Evolutionary conservation across 495 filamentous ascomycete species (phyloP).

Genomic region (Lepraria neglecta): DNA sequence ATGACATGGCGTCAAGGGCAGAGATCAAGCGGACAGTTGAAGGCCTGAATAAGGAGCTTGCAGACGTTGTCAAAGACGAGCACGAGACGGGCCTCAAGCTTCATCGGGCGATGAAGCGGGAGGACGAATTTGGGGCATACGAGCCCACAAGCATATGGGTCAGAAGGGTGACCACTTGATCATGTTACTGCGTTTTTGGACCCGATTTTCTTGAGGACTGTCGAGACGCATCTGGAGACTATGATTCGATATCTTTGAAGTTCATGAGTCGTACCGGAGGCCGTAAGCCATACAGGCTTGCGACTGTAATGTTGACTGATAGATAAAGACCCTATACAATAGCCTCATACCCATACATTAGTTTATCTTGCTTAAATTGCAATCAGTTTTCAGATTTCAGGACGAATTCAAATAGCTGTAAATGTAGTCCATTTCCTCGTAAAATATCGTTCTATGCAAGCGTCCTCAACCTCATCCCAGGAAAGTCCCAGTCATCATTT

Average conservation of each 20-base stretch:
- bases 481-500: no score
- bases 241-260: background rate
- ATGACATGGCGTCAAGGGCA: slow-evolving; percentile 53
- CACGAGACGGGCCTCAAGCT: slow-evolving; percentile 82
- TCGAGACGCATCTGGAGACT: background rate
- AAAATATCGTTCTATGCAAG: background rate
- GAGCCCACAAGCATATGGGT: slow-evolving; percentile 78
- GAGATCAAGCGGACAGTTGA: slow-evolving; percentile 68
- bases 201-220: background rate
- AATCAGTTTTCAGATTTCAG: background rate
- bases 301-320: background rate
- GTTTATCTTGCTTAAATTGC: background rate
- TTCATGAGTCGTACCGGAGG: background rate
- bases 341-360: slow-evolving; percentile 7
- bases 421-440: background rate
- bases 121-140: slow-evolving; percentile 55
- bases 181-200: background rate
- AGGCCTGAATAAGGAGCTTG: slow-evolving; percentile 63
- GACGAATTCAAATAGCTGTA: background rate
- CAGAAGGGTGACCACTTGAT: slow-evolving; percentile 51
- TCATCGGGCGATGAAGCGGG: slow-evolving; percentile 70
- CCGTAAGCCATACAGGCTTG: slow-evolving; percentile 4
- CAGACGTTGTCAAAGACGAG: slow-evolving; percentile 71
- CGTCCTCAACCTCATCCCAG: background rate
- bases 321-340: slow-evolving; percentile 1